These are phyloP conservation scores for Tagetes erecta DNA, from an alignment of 129 eudicot species.

Conservation along the genomic window DNA sequence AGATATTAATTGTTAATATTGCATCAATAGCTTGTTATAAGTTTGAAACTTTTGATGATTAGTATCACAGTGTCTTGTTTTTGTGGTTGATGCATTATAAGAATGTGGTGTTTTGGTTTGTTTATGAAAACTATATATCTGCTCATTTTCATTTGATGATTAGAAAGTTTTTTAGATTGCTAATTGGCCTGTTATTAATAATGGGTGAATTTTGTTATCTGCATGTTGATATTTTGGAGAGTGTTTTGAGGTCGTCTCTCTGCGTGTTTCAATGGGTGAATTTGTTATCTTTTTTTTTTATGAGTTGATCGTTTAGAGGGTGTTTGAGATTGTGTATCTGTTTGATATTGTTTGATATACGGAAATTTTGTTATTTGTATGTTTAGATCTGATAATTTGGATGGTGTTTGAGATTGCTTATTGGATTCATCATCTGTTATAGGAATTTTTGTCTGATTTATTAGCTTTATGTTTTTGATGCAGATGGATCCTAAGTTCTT, in stretches of 20 bases:
- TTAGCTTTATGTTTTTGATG: not conserved
- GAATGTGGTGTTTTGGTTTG: not conserved
- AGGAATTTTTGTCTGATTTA: not conserved
- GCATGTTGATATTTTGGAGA: no score
- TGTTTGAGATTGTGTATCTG: not conserved
- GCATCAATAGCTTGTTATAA: not conserved
- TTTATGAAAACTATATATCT: not conserved
- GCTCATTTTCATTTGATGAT: not conserved
- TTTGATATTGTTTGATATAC: not conserved
- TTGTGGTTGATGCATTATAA: not conserved
- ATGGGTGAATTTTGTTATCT: no score
- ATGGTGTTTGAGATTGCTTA: not conserved
- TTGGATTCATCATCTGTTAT: not conserved
- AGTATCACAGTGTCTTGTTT: not conserved
- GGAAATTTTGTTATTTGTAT: not conserved
- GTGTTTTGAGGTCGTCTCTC: no score
- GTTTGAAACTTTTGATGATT: not conserved
- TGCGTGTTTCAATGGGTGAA: no score
- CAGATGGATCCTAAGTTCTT: constrained; percentile 97
- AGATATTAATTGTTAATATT: not conserved
- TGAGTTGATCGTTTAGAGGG: not conserved
- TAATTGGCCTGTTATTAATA: not conserved
- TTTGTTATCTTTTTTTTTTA: no score
- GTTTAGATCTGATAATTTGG: not conserved
- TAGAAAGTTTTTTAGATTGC: not conserved